Conservation (phyloP, 2,329 filamentous ascomycete genomes). For the Alternaria gansuensis region DNA sequence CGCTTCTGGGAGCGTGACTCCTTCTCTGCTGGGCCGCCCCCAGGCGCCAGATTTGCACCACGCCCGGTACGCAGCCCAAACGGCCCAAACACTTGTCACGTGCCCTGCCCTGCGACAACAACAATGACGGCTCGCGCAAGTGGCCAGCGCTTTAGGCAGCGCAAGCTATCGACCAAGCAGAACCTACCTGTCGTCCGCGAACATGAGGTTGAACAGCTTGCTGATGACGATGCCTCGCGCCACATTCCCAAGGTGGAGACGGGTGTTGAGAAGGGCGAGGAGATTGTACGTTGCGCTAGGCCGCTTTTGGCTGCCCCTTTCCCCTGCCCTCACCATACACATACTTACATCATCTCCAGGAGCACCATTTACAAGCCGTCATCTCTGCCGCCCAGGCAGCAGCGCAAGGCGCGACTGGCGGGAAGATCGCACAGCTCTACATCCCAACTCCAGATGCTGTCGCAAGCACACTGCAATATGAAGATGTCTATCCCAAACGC, state of each 20-base stretch:
- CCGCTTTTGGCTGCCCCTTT: slow-evolving; percentile 39
- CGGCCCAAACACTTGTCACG: slow-evolving; percentile 35
- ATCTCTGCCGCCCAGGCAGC: slow-evolving; percentile 70
- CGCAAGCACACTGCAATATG: slow-evolving; percentile 77
- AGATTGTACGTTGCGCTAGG: slow-evolving; percentile 78
- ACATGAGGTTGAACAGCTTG: slow-evolving; percentile 83
- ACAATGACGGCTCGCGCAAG: slow-evolving; percentile 51
- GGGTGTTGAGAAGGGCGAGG: slow-evolving; percentile 95
- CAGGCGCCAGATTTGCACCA: slow-evolving; percentile 36
- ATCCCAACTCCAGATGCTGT: slow-evolving; percentile 74
- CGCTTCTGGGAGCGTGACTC: slow-evolving; percentile 29
- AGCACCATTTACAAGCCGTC: slow-evolving; percentile 93
- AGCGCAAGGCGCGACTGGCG: slow-evolving; percentile 59
- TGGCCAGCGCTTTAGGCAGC: slow-evolving; percentile 74
- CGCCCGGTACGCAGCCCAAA: slow-evolving; percentile 19
- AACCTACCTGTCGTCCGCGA: slow-evolving; percentile 87
- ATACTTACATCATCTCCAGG: slow-evolving; percentile 63
- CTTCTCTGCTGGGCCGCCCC: slow-evolving; percentile 23
- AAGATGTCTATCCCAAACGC: slow-evolving; percentile 79
- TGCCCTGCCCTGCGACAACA: slow-evolving; percentile 36
- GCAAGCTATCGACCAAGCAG: slow-evolving; percentile 93
- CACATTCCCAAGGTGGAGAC: slow-evolving; percentile 88
- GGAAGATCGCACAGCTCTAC: slow-evolving; percentile 69
- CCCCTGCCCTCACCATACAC: slow-evolving; percentile 1
- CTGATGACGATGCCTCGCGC: slow-evolving; percentile 85